Evolutionary conservation across 768 basidiomycete genomes (phyloP).

Genomic region (Punctularia strigosozonata): DNA sequence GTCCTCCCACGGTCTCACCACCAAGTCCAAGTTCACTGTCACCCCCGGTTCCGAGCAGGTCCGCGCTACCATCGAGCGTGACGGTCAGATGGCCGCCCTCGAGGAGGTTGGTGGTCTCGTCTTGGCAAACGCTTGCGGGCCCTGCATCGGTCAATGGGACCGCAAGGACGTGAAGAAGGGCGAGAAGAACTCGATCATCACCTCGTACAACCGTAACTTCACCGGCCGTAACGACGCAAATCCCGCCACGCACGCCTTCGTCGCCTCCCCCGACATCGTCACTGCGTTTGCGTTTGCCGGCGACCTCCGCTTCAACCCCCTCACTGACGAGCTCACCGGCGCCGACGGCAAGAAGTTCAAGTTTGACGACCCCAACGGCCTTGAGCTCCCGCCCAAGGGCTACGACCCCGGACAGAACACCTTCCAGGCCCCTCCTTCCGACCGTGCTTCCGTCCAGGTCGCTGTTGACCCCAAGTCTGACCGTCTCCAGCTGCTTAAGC

Average conservation of each 20-base stretch:
- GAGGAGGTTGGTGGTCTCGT: conserved; percentile 86
- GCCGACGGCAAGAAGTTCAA: conserved; percentile 94
- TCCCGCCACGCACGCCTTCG: conserved; percentile 96
- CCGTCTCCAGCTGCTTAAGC: conserved; percentile 82
- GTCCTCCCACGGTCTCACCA: conserved; percentile 69
- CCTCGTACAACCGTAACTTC: conserved; percentile 99
- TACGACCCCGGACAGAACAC: conserved; percentile 97
- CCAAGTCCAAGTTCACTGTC: conserved; percentile 94
- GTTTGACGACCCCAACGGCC: conserved; percentile 85
- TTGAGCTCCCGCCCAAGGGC: conserved; percentile 89
- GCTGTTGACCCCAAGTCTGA: conserved; percentile 78
- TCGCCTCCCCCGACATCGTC: conserved; percentile 89
- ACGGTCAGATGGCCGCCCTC: conserved; percentile 83
- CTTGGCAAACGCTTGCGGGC: conserved; percentile 97
- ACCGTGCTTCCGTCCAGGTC: conserved; percentile 76
- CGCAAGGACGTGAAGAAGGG: conserved; percentile 95
- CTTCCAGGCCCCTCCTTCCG: conserved; percentile 86
- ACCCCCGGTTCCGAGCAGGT: conserved; percentile 98
- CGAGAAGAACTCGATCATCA: conserved; percentile 95
- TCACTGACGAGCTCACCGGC: conserved; percentile 81
- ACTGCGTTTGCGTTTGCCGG: conserved; percentile 96
- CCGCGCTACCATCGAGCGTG: conserved; percentile 93
- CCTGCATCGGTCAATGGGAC: conserved; percentile 99
- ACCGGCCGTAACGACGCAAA: conserved; percentile 99
- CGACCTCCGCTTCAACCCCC: conserved; percentile 89